A percentile compares a stretch with the other conserved stretches of the same genome.
Conservation (phyloP, 352 stramenopile species). For the Phytopythium sindhum region DNA sequence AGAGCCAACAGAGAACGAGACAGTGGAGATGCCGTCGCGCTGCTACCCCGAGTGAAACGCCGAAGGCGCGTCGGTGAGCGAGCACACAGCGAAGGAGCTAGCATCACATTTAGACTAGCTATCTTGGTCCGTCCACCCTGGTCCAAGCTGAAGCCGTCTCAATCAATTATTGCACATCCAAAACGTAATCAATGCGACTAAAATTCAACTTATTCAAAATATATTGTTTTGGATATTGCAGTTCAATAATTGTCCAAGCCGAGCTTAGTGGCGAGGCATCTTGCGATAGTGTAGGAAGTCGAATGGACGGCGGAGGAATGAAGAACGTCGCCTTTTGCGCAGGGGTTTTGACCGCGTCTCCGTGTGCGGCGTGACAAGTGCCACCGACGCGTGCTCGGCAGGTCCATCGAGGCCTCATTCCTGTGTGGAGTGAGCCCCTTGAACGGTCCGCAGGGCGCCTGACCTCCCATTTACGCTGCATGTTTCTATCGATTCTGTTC, state of each 20-base stretch:
- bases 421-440: background rate
- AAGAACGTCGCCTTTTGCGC: constrained; percentile 5
- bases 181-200: no score
- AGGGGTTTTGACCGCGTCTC: constrained; percentile 4
- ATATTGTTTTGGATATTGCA: no score
- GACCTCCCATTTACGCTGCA: background rate
- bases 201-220: no score
- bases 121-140: no score
- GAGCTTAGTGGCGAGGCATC: background rate
- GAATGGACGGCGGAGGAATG: background rate
- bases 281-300: background rate
- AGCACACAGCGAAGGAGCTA: no score
- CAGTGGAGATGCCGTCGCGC: background rate
- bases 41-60: no score
- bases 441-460: background rate
- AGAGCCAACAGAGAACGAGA: no score
- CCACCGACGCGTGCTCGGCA: background rate
- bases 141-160: no score
- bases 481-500: background rate
- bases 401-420: background rate
- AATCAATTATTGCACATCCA: no score
- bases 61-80: no score
- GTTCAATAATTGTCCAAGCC: no score
- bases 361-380: background rate
- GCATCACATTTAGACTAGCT: no score